Percentiles rank a stretch among this genome's conserved stretches.
Conservation (phyloP, 441 rosid genomes). For the Erodium trifolium region DNA sequence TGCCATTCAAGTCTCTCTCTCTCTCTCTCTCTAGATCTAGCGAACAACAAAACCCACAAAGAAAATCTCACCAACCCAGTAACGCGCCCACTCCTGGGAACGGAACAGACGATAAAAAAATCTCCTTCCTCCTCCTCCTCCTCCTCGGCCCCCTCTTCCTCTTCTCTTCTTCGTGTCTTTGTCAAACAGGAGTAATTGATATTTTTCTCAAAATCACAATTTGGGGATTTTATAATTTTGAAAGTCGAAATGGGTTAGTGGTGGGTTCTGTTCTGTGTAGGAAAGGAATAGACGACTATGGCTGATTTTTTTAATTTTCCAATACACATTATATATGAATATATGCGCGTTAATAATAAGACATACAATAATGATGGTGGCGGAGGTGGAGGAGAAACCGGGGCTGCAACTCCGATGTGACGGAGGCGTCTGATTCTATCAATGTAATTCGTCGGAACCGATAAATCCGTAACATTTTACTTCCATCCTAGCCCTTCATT, state of each 20-base stretch:
- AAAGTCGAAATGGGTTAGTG: not conserved
- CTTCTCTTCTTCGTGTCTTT: not conserved
- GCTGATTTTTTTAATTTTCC: not conserved
- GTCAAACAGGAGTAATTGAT: not conserved
- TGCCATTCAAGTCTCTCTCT: slow-evolving; percentile 30
- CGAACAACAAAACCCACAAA: not conserved
- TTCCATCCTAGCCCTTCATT: not conserved
- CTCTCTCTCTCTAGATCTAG: slow-evolving; percentile 2
- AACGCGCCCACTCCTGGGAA: not conserved
- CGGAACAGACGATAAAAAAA: not conserved
- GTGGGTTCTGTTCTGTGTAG: not conserved
- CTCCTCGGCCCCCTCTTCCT: not conserved
- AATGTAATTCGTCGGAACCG: slow-evolving; percentile 10
- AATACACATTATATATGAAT: not conserved
- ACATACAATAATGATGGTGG: not conserved
- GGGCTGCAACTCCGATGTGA: slow-evolving; percentile 25
- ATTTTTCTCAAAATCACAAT: not conserved
- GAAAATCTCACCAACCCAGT: not conserved
- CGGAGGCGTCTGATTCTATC: slow-evolving; percentile 20
- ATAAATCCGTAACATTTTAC: not conserved
- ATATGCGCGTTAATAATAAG: not conserved
- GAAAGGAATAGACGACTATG: not conserved
- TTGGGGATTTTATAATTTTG: slow-evolving; percentile 6
- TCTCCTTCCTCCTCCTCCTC: not conserved
- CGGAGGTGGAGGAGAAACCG: not conserved